Conservation (phyloP, 257 asterid genomes). For the Solanum lycopersicoides region DNA sequence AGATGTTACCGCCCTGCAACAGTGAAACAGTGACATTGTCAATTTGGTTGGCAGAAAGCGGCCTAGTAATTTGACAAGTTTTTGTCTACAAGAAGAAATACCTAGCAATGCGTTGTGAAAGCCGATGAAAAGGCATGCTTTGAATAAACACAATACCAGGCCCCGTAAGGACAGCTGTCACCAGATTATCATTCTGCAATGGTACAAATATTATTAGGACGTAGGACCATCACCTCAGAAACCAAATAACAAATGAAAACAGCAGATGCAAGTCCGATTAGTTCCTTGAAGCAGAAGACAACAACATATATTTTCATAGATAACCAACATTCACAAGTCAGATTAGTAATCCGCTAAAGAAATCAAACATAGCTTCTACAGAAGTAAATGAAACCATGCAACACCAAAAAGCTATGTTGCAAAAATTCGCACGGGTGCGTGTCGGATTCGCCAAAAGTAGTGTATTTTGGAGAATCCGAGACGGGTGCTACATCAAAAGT, state of each 20-base stretch:
- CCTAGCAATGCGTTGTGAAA: constrained; percentile 98
- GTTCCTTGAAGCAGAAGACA: background rate
- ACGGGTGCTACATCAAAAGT: too few species aligned
- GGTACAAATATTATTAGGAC: background rate
- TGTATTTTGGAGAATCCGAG: too few species aligned
- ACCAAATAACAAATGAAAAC: background rate
- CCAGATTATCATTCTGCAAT: constrained; percentile 81
- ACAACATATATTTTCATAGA: background rate
- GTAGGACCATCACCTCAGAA: background rate
- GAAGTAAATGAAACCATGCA: background rate
- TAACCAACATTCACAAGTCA: background rate
- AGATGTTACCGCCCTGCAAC: constrained; percentile 84
- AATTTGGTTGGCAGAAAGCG: background rate
- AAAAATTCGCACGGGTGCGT: too few species aligned
- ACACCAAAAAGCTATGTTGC: background rate
- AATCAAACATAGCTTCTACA: background rate
- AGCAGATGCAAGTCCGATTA: background rate
- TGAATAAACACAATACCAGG: constrained; percentile 98
- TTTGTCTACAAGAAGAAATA: constrained; percentile 6
- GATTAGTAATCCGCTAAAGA: background rate
- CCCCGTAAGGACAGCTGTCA: constrained; percentile 85
- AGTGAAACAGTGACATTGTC: background rate
- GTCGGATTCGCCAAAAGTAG: too few species aligned
- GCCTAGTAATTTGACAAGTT: background rate
- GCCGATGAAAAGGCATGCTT: constrained; percentile 95